Evolutionary conservation across 768 basidiomycete genomes (phyloP).

Genomic region (Termitomyces sp.): DNA sequence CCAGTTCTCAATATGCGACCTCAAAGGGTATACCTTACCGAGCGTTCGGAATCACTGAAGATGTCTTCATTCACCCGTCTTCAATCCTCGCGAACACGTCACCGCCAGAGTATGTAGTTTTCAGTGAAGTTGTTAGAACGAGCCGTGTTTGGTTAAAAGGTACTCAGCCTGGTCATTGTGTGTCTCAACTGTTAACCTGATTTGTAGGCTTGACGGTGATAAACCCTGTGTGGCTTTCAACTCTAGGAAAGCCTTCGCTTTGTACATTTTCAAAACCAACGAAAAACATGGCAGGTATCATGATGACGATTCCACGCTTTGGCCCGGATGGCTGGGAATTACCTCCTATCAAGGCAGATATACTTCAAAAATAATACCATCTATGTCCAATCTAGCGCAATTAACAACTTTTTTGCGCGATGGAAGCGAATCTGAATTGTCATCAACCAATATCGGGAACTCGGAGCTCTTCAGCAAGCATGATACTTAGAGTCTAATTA

Average conservation of each 20-base stretch:
- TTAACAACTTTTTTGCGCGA: not conserved
- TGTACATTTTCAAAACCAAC: conserved; percentile 89
- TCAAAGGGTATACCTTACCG: conserved; percentile 81
- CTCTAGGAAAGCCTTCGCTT: conserved; percentile 71
- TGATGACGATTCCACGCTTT: conserved; percentile 81
- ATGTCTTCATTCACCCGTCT: conserved; percentile 90
- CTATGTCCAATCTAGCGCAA: not conserved
- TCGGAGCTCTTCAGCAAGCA: not conserved
- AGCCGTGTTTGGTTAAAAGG: conserved; percentile 79
- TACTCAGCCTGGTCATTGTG: conserved; percentile 19
- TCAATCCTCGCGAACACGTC: conserved; percentile 65
- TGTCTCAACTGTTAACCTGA: not conserved
- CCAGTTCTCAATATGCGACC: conserved; percentile 68
- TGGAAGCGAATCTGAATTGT: too few species aligned
- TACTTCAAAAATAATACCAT: conserved; percentile 9
- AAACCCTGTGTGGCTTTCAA: conserved; percentile 85
- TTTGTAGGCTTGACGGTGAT: conserved; percentile 71
- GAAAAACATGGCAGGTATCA: conserved; percentile 60
- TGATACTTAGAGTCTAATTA: not conserved
- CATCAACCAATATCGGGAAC: not conserved
- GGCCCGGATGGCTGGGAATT: conserved; percentile 87
- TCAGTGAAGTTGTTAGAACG: conserved; percentile 77
- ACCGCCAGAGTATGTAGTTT: conserved; percentile 88
- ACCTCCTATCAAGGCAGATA: conserved; percentile 57
- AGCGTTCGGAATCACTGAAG: conserved; percentile 75